Evolutionary conservation across 75 land plant genomes (phyloP).

Genomic region (Sequoiadendron giganteum): DNA sequence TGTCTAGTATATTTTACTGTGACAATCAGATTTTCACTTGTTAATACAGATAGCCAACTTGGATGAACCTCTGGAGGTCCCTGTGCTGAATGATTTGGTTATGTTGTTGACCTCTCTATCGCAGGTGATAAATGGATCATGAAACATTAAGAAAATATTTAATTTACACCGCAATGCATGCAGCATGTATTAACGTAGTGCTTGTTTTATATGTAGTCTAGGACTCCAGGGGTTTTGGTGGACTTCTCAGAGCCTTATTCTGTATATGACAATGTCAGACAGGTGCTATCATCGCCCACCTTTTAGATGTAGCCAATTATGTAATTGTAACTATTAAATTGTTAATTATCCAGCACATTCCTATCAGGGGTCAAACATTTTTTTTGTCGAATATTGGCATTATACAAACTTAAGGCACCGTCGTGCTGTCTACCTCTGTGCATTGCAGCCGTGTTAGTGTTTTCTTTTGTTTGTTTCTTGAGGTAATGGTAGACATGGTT

Average conservation of each 20-base stretch:
- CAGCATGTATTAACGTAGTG: not conserved
- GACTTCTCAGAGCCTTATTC: constrained; percentile 72
- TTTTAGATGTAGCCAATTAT: not conserved
- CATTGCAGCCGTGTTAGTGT: not conserved
- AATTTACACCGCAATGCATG: not conserved
- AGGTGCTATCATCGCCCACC: constrained; percentile 35
- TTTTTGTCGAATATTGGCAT: not conserved
- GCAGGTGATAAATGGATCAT: constrained; percentile 46
- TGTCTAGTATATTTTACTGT: not conserved
- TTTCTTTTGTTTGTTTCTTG: not conserved
- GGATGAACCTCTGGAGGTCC: constrained; percentile 77
- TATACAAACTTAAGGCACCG: not conserved
- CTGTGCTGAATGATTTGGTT: constrained; percentile 72
- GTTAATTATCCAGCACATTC: not conserved
- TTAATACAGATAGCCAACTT: constrained; percentile 57
- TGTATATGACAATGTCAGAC: constrained; percentile 87
- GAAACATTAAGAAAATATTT: not conserved
- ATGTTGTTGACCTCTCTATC: constrained; percentile 90
- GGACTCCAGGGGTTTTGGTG: constrained; percentile 64
- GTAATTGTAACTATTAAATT: not conserved
- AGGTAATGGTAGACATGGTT: not conserved
- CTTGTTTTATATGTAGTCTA: constrained; percentile 40
- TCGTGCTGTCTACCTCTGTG: not conserved
- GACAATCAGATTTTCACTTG: not conserved
- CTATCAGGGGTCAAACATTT: not conserved